Conservation (phyloP, 1,284 basidiomycete species). For the Cystobasidiaceae sp. region DNA sequence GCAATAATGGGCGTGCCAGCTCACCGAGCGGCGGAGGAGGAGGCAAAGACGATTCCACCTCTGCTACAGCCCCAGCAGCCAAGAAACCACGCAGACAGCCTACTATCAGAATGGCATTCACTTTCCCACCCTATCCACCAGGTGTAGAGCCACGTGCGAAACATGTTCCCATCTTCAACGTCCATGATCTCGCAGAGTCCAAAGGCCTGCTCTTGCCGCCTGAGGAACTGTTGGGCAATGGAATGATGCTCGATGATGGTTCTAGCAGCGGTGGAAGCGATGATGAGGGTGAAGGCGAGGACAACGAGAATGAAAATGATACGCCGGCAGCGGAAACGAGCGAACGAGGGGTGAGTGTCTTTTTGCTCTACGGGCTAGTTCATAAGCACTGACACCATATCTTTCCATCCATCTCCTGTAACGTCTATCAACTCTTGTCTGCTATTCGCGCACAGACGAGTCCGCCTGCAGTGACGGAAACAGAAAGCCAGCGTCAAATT, state of each 20-base stretch:
- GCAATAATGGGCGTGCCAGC: too few relatives aligned
- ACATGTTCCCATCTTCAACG: constrained; percentile 29
- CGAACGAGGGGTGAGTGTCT: too few relatives aligned
- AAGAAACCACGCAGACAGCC: constrained; percentile 25
- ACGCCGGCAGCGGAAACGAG: too few relatives aligned
- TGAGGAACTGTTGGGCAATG: constrained; percentile 9
- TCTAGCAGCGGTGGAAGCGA: constrained; percentile 26
- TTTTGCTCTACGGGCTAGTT: too few relatives aligned
- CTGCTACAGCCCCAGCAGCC: neutral
- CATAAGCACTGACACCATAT: too few relatives aligned
- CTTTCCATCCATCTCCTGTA: too few relatives aligned
- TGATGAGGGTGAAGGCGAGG: constrained; percentile 18
- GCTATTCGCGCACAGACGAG: neutral
- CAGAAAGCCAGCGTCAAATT: constrained; percentile 13
- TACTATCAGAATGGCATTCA: constrained; percentile 28
- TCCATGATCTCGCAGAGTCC: constrained; percentile 13
- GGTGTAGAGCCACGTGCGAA: constrained; percentile 6
- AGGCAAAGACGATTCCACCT: neutral
- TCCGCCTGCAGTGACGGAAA: neutral
- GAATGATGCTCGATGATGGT: neutral
- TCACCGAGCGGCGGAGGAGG: neutral
- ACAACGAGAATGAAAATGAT: neutral
- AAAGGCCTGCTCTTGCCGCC: constrained; percentile 10
- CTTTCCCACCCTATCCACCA: constrained; percentile 14
- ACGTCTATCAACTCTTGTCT: too few relatives aligned